Percentiles rank a stretch among this genome's conserved stretches.
These are phyloP conservation scores for Rhododendron kiyosumense DNA, from an alignment of 148 eudicot species.

Conservation along the genomic window DNA sequence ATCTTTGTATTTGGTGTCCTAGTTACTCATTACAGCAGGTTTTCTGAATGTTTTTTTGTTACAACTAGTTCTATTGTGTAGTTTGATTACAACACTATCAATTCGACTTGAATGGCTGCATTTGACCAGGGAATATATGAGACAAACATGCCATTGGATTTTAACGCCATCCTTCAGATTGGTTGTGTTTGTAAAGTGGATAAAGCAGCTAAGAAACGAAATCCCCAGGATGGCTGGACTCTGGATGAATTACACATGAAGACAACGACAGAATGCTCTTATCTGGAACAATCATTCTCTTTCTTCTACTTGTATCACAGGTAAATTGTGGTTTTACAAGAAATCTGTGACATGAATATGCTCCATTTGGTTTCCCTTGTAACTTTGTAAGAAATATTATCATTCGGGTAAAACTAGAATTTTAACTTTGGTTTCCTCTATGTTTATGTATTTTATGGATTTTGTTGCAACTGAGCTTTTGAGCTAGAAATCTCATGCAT, in stretches of 20 bases:
- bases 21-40: neutral
- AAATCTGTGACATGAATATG: neutral
- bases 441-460: neutral
- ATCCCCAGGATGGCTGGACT: slow-evolving; percentile 69
- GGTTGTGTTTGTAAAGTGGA: slow-evolving; percentile 96
- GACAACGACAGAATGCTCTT: slow-evolving; percentile 83
- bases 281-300: slow-evolving; percentile 64
- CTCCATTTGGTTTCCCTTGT: neutral
- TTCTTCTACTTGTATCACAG: slow-evolving; percentile 95
- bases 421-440: neutral
- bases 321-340: slow-evolving; percentile 25
- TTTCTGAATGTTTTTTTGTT: neutral
- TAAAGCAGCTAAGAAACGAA: slow-evolving; percentile 67
- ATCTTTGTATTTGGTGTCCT: neutral
- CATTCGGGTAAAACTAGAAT: neutral
- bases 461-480: neutral
- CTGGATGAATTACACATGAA: slow-evolving; percentile 85
- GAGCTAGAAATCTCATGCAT: neutral
- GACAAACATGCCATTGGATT: slow-evolving; percentile 72
- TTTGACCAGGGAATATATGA: slow-evolving; percentile 87
- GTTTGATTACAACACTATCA: neutral
- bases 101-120: neutral
- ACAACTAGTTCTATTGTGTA: neutral
- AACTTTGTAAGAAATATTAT: neutral
- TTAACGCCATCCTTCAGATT: slow-evolving; percentile 73